phyloP scores from a whole-genome alignment of 2,329 filamentous ascomycete genomes.

The Aspergillus oerlinghausenensis region DNA sequence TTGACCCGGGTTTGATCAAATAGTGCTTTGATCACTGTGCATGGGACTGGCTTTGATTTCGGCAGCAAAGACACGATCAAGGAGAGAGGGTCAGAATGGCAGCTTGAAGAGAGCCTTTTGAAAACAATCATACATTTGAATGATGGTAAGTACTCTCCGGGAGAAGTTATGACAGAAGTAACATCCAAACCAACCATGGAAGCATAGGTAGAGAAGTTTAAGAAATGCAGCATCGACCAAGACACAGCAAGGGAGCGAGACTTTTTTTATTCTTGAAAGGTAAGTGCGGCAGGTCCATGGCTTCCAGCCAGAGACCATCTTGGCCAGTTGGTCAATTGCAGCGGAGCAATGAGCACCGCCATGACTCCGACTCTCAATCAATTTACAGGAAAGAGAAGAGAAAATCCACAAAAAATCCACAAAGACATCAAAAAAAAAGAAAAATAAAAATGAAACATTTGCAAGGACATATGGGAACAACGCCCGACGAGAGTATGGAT shows the following conservation, averaged over 20 bases:
- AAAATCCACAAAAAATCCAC: slow-evolving; percentile 19
- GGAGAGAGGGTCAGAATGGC: slow-evolving; percentile 12
- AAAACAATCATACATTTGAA: slow-evolving; percentile 19
- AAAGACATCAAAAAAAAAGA: slow-evolving; percentile 15
- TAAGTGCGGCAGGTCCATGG: slow-evolving; percentile 26
- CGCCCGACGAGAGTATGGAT: neutral
- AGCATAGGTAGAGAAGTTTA: slow-evolving; percentile 15
- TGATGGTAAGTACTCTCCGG: slow-evolving; percentile 13
- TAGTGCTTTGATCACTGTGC: slow-evolving; percentile 13
- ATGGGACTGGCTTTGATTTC: slow-evolving; percentile 6
- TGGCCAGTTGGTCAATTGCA: slow-evolving; percentile 25
- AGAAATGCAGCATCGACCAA: slow-evolving; percentile 16
- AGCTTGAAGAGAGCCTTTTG: slow-evolving; percentile 7
- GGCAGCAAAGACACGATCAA: slow-evolving; percentile 12
- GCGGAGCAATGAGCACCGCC: slow-evolving; percentile 27
- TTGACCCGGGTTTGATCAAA: neutral
- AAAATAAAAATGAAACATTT: slow-evolving; percentile 15
- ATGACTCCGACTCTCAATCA: slow-evolving; percentile 29
- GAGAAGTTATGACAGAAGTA: slow-evolving; percentile 16
- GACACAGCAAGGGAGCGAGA: slow-evolving; percentile 15
- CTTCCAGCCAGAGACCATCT: slow-evolving; percentile 23
- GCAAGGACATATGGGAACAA: slow-evolving; percentile 4
- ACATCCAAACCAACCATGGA: slow-evolving; percentile 24
- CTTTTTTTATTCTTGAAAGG: slow-evolving; percentile 13
- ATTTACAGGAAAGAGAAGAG: slow-evolving; percentile 30